Percentiles rank a stretch among this genome's conserved stretches.
Evolutionary conservation across 768 basidiomycete species (phyloP).

Genomic region (Lentinus tigrinus): DNA sequence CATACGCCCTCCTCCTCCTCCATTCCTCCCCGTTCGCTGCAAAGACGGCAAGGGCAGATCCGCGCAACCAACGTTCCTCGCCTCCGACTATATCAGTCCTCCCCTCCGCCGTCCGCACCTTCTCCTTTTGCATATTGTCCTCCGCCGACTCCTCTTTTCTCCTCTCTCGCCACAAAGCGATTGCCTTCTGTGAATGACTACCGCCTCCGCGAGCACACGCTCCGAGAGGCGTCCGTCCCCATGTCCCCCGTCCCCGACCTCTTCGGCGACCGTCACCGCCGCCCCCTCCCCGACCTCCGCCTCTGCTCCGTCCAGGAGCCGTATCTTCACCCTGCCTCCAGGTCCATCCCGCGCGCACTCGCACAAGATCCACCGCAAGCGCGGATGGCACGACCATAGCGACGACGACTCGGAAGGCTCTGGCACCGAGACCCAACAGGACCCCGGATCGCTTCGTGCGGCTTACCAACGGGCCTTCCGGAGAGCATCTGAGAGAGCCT

Average conservation of each 20-base stretch:
- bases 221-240: constrained; percentile 23
- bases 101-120: constrained; percentile 2
- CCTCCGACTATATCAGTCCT: constrained; percentile 8
- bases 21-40: not conserved
- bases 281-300: constrained; percentile 38
- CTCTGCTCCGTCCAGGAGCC: constrained; percentile 27
- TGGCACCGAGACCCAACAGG: constrained; percentile 40
- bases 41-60: not conserved
- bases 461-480: constrained; percentile 22
- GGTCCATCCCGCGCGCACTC: constrained; percentile 22
- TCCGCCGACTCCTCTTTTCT: not conserved
- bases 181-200: constrained; percentile 20
- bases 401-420: constrained; percentile 44
- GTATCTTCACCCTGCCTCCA: constrained; percentile 25
- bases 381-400: constrained; percentile 22
- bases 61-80: constrained; percentile 16
- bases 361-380: constrained; percentile 28
- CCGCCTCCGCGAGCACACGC: constrained; percentile 23
- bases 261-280: constrained; percentile 41
- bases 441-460: constrained; percentile 27
- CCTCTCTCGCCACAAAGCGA: not conserved
- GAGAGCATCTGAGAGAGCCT: constrained; percentile 26
- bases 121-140: constrained; percentile 13
- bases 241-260: constrained; percentile 49
- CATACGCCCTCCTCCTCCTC: not conserved